A percentile compares a stretch with the other conserved stretches of the same genome.
Evolutionary conservation across 495 filamentous ascomycete species (phyloP).

Genomic region (Annulohypoxylon bovei): DNA sequence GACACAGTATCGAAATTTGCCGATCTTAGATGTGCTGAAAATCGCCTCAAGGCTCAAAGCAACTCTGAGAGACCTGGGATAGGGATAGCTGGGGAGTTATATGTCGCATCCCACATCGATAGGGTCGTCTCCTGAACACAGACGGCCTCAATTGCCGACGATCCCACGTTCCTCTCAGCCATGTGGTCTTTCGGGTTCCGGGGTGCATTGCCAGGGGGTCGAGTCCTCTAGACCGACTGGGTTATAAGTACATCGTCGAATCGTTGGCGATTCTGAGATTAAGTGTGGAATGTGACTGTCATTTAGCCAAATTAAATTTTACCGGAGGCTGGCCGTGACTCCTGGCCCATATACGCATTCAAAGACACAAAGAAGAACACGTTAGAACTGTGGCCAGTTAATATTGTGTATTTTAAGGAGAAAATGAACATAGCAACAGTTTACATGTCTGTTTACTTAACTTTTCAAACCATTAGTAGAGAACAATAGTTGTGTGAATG

Average conservation of each 20-base stretch:
- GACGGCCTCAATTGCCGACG: conserved; percentile 44
- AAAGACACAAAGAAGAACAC: conserved; percentile 3
- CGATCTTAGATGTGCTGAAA: conserved; percentile 9
- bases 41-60: conserved; percentile 13
- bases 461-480: no score
- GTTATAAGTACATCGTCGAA: conserved; percentile 38
- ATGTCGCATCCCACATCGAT: conserved; percentile 31
- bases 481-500: no score
- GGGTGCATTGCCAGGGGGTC: conserved; percentile 18
- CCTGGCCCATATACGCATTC: conserved; percentile 6
- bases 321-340: conserved; percentile 23
- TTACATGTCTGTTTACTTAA: no score
- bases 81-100: conserved; percentile 31
- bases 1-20: conserved; percentile 13
- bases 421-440: no score
- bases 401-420: background rate
- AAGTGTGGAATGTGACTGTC: conserved; percentile 33
- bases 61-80: background rate
- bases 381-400: background rate
- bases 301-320: conserved; percentile 45
- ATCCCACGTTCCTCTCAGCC: conserved; percentile 26
- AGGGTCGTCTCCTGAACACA: conserved; percentile 26
- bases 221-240: conserved; percentile 30
- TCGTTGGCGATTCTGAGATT: conserved; percentile 34
- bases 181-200: conserved; percentile 34